Conservation (phyloP, 2,329 filamentous ascomycete species). For the Xylariaceae sp. region DNA sequence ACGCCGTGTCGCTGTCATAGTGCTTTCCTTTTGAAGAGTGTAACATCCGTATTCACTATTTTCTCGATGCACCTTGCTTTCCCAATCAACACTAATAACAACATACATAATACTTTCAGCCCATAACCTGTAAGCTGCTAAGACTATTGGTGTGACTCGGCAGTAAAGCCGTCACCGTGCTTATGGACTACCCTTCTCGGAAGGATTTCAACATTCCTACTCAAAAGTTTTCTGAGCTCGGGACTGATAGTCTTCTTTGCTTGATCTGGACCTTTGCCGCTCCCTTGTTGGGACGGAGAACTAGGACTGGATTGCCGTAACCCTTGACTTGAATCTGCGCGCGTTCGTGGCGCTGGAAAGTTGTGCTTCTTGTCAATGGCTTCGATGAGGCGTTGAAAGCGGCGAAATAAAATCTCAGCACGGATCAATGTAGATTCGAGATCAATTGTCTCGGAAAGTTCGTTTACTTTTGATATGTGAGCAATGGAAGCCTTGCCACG, state of each 20-base stretch:
- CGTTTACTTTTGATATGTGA: conserved; percentile 72
- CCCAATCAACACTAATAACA: neutral
- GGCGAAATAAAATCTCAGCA: conserved; percentile 85
- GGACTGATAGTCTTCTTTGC: conserved; percentile 60
- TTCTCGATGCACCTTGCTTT: neutral
- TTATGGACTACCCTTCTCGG: conserved; percentile 38
- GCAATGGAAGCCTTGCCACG: conserved; percentile 25
- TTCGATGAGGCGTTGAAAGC: conserved; percentile 88
- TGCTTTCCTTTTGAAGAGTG: neutral
- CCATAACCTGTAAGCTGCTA: conserved; percentile 2
- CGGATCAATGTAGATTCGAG: conserved; percentile 84
- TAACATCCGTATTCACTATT: neutral
- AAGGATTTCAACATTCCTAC: conserved; percentile 45
- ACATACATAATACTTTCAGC: conserved; percentile 23
- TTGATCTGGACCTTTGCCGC: conserved; percentile 48
- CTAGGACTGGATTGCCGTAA: conserved; percentile 30
- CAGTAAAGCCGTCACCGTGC: conserved; percentile 35
- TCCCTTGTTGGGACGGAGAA: conserved; percentile 26
- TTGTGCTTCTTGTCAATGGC: conserved; percentile 90
- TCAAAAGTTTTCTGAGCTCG: conserved; percentile 61
- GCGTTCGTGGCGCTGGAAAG: conserved; percentile 67
- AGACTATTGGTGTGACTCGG: conserved; percentile 19
- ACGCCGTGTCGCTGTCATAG: conserved; percentile 15
- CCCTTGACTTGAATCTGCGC: conserved; percentile 26
- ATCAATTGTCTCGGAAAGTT: conserved; percentile 92